Percentiles rank a stretch among this genome's conserved stretches.
Conservation (phyloP, 768 basidiomycete genomes). For the Crucibulum laeve region DNA sequence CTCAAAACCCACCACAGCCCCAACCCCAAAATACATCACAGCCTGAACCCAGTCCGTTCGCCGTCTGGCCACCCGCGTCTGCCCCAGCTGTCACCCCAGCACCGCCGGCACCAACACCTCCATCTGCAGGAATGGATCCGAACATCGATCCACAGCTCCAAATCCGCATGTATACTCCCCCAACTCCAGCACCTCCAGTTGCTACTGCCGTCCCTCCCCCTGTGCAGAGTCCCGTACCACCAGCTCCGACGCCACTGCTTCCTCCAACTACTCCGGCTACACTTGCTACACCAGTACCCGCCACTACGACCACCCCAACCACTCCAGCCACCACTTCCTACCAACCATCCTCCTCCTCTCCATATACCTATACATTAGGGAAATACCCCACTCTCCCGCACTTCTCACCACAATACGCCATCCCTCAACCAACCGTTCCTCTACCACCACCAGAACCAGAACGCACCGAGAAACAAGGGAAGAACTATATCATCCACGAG, state of each 20-base stretch:
- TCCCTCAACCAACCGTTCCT: background rate
- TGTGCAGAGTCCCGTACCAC: too few species aligned
- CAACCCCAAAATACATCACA: too few species aligned
- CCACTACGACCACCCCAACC: too few species aligned
- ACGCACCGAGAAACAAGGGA: conserved; percentile 49
- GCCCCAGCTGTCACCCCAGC: conserved; percentile 9
- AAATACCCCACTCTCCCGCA: too few species aligned
- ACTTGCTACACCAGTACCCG: too few species aligned
- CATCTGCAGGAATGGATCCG: background rate
- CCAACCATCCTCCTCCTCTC: conserved; percentile 1
- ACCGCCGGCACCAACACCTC: conserved; percentile 2
- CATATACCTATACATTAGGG: background rate
- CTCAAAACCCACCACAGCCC: too few species aligned
- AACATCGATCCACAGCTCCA: background rate
- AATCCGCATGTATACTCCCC: background rate
- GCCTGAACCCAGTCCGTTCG: too few species aligned
- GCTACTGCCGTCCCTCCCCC: too few species aligned
- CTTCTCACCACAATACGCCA: background rate
- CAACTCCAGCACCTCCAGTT: background rate
- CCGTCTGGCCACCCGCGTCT: background rate
- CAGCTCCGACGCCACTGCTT: too few species aligned
- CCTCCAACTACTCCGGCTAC: too few species aligned
- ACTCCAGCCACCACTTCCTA: background rate
- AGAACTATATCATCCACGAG: conserved; percentile 74
- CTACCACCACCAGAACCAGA: conserved; percentile 19